phyloP scores from a whole-genome alignment of 768 basidiomycete species.

The Leccinellum luteum region DNA sequence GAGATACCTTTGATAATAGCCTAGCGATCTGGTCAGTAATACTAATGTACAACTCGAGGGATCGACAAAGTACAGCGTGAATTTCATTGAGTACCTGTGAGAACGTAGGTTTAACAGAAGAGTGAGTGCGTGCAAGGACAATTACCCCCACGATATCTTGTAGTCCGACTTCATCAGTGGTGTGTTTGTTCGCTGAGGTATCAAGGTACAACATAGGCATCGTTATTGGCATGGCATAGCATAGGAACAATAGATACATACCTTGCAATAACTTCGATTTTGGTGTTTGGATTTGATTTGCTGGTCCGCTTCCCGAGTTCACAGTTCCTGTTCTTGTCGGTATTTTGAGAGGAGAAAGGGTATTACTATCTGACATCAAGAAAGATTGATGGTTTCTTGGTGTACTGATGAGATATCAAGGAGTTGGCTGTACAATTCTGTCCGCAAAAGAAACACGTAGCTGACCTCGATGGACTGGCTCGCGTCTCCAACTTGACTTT shows the following conservation, averaged over 20 bases:
- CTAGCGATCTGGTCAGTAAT: conserved; percentile 33
- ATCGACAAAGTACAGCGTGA: conserved; percentile 35
- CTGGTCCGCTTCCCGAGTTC: background rate
- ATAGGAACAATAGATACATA: conserved; percentile 1
- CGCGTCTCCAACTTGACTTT: background rate
- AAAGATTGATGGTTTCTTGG: background rate
- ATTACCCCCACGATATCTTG: conserved; percentile 45
- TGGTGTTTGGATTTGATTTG: background rate
- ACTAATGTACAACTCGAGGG: background rate
- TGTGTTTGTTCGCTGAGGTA: background rate
- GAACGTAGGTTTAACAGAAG: background rate
- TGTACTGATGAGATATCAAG: background rate
- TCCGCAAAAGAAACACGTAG: background rate
- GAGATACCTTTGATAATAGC: conserved; percentile 47
- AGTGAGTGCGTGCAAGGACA: background rate
- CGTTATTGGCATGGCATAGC: background rate
- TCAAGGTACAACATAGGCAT: background rate
- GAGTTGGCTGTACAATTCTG: background rate
- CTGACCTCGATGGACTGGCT: conserved; percentile 7
- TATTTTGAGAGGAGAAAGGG: conserved; percentile 19
- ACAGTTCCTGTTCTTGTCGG: background rate
- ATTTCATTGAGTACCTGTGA: conserved; percentile 50
- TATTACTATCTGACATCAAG: conserved; percentile 5
- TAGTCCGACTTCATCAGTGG: conserved; percentile 16
- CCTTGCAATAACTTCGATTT: conserved; percentile 5